Conservation (phyloP, 225 moss, liverwort and hornwort genomes). For the Sphagnum tenellum region DNA sequence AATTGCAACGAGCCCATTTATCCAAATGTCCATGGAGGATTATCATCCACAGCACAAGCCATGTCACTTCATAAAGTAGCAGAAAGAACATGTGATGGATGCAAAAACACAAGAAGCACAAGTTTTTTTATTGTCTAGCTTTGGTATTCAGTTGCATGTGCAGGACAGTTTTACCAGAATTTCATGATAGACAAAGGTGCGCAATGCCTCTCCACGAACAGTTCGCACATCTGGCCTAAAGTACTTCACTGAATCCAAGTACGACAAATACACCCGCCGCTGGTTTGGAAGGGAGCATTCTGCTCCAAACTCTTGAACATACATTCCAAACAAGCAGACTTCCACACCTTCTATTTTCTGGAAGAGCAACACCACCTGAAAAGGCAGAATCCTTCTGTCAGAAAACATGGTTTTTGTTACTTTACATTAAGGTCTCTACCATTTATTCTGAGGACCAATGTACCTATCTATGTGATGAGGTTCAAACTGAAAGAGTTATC, state of each 20-base stretch:
- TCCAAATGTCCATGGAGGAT: no score
- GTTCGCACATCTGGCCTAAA: slow-evolving; percentile 98
- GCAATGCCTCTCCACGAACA: slow-evolving; percentile 76
- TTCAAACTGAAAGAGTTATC: no score
- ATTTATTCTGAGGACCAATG: no score
- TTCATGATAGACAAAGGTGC: slow-evolving; percentile 97
- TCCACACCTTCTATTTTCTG: slow-evolving; percentile 99
- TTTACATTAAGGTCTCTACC: no score
- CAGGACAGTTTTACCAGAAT: slow-evolving; percentile 63
- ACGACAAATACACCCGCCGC: slow-evolving; percentile 96
- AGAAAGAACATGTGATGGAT: not conserved
- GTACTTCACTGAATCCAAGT: slow-evolving; percentile 95
- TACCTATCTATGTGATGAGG: no score
- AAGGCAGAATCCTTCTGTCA: not conserved
- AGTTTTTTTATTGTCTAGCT: not conserved
- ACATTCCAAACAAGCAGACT: slow-evolving; percentile 98
- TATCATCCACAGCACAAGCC: not conserved
- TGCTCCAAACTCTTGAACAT: slow-evolving; percentile 98
- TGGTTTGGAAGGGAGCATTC: slow-evolving; percentile 93
- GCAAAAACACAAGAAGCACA: not conserved
- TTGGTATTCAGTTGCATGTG: no score
- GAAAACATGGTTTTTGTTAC: no score
- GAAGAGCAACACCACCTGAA: slow-evolving; percentile 90
- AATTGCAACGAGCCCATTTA: not conserved
- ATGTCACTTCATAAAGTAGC: not conserved